Percentiles rank a stretch among this genome's conserved stretches.
Conservation (phyloP, 805 yeast species). For the Cyberlindnera xylosilytica region DNA sequence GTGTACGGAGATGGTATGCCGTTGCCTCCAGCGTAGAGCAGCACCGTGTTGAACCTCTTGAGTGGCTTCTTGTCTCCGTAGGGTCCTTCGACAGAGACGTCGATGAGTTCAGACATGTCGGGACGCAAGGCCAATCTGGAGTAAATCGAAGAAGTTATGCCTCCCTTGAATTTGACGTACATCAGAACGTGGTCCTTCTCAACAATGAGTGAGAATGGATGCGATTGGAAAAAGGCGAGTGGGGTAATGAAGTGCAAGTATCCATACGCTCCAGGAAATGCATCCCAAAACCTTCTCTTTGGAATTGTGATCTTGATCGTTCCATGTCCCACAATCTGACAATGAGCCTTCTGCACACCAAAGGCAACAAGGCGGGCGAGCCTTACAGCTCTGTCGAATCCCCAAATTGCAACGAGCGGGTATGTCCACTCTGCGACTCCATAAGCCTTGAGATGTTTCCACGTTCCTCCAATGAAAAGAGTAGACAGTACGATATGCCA, state of each 20-base stretch:
- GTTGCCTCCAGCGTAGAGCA: constrained; percentile 49
- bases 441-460: constrained; percentile 51
- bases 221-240: constrained; percentile 61
- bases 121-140: constrained; percentile 28
- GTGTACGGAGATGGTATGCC: constrained; percentile 50
- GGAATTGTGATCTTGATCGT: too few relatives aligned
- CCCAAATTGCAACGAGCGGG: constrained; percentile 40
- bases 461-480: constrained; percentile 49
- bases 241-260: constrained; percentile 55
- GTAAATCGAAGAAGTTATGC: constrained; percentile 37
- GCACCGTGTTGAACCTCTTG: constrained; percentile 35
- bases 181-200: constrained; percentile 41
- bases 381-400: constrained; percentile 49
- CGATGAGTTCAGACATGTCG: constrained; percentile 22
- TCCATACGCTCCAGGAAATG: constrained; percentile 53
- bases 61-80: constrained; percentile 45
- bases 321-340: too few relatives aligned
- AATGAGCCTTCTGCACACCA: constrained; percentile 26
- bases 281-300: constrained; percentile 47
- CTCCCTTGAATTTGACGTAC: constrained; percentile 52
- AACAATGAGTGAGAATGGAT: constrained; percentile 67
- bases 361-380: constrained; percentile 21
- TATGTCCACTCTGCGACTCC: constrained; percentile 47
- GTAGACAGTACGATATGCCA: constrained; percentile 56
- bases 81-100: constrained; percentile 58